A percentile compares a stretch with the other conserved stretches of the same genome.
Evolutionary conservation across 2,329 filamentous ascomycete genomes (phyloP).

Genomic region (Teratosphaeria epicoccoides): DNA sequence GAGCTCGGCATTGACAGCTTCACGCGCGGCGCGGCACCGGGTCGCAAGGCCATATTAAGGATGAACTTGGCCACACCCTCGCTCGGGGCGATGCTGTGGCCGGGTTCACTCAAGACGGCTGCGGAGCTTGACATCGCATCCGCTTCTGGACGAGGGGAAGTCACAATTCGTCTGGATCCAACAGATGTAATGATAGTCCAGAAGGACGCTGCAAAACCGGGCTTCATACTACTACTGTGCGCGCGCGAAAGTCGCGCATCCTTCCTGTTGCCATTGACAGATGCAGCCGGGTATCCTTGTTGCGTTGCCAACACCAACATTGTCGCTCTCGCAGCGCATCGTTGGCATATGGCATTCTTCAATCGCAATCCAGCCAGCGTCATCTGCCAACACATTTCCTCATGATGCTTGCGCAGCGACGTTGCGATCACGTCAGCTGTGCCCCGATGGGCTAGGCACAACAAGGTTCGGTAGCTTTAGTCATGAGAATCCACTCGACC

Average conservation of each 20-base stretch:
- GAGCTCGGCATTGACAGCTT: no score
- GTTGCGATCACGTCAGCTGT: not conserved
- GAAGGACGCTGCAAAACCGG: not conserved
- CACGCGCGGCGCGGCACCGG: no score
- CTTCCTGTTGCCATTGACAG: not conserved
- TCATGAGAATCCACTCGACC: no score
- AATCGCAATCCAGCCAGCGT: not conserved
- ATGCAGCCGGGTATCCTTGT: not conserved
- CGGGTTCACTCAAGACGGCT: no score
- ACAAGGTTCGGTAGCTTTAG: no score
- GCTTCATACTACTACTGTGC: not conserved
- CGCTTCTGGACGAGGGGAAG: no score
- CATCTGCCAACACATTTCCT: not conserved
- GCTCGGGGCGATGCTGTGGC: no score
- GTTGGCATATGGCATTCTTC: not conserved
- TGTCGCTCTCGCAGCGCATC: not conserved
- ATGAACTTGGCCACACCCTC: no score
- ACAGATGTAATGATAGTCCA: not conserved
- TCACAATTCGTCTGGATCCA: no score
- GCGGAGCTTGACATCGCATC: no score
- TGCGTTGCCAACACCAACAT: not conserved
- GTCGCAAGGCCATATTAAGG: no score
- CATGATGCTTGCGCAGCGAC: not conserved
- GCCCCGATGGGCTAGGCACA: no score
- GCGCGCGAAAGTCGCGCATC: not conserved